phyloP scores from a whole-genome alignment of 257 asterid species.

The Forsythia suspensa region DNA sequence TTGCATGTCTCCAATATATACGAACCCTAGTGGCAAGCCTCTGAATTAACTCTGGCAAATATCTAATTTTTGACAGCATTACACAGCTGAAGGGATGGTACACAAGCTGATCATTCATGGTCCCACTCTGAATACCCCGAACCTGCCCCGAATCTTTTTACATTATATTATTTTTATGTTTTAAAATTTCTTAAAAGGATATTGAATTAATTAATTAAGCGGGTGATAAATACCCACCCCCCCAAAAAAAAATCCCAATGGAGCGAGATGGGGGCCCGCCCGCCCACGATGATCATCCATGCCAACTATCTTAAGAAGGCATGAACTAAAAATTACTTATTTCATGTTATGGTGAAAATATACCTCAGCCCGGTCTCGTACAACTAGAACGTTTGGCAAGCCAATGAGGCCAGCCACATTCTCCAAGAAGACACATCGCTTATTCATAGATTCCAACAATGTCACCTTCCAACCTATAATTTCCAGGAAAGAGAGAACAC shows the following conservation, averaged over 20 bases:
- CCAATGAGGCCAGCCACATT: constrained; percentile 56
- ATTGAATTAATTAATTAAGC: too few species aligned
- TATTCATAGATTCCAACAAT: constrained; percentile 78
- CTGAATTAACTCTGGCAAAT: neutral
- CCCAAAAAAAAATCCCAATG: too few species aligned
- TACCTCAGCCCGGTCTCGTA: constrained; percentile 90
- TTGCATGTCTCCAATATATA: neutral
- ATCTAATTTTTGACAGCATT: neutral
- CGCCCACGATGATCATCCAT: neutral
- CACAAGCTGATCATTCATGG: too few species aligned
- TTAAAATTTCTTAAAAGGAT: too few species aligned
- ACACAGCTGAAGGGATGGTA: neutral
- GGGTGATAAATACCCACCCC: too few species aligned
- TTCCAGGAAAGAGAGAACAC: neutral
- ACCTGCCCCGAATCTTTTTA: too few species aligned
- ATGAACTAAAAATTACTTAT: neutral
- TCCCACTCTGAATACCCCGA: too few species aligned
- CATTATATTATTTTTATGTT: too few species aligned
- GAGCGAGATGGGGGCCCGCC: too few species aligned
- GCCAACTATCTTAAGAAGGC: neutral
- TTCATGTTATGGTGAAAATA: neutral
- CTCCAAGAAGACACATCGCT: constrained; percentile 89
- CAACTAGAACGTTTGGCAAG: constrained; percentile 68
- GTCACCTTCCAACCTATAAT: constrained; percentile 83
- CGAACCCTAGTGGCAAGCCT: neutral